These are phyloP conservation scores for Spergularia marina DNA, from an alignment of 148 eudicot species.

Conservation along the genomic window DNA sequence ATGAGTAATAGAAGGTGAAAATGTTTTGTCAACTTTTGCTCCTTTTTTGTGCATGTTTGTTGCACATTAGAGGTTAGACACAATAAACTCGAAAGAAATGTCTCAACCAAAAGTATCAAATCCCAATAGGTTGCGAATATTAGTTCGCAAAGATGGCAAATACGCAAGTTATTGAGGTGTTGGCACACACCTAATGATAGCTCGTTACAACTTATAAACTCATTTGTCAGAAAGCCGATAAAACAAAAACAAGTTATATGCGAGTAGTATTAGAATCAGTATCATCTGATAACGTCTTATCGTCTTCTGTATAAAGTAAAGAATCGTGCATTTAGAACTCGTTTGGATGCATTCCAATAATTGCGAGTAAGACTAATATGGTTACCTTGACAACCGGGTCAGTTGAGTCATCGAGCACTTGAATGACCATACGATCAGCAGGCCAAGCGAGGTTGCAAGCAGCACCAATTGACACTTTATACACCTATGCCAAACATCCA, in stretches of 20 bases:
- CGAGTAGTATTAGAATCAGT: too few species aligned
- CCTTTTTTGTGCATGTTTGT: not conserved
- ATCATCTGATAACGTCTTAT: too few species aligned
- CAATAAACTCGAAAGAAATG: not conserved
- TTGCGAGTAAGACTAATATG: not conserved
- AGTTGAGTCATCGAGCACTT: conserved; percentile 93
- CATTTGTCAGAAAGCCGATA: too few species aligned
- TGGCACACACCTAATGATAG: too few species aligned
- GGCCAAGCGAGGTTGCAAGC: conserved; percentile 96
- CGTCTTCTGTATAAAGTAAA: too few species aligned
- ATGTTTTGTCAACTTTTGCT: not conserved
- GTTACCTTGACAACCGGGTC: conserved; percentile 74
- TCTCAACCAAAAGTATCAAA: not conserved
- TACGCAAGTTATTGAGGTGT: too few species aligned
- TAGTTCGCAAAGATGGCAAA: too few species aligned
- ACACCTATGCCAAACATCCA: conserved; percentile 49
- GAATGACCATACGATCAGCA: conserved; percentile 70
- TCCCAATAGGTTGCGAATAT: too few species aligned
- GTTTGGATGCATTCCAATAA: not conserved
- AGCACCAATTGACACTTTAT: conserved; percentile 94
- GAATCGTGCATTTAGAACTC: not conserved
- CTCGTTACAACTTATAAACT: too few species aligned
- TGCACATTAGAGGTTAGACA: conserved; percentile 1
- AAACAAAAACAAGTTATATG: too few species aligned
- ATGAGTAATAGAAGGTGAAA: not conserved